These are phyloP conservation scores for Penicillium sp. DNA, from an alignment of 2,329 filamentous ascomycete species.

Conservation along the genomic window DNA sequence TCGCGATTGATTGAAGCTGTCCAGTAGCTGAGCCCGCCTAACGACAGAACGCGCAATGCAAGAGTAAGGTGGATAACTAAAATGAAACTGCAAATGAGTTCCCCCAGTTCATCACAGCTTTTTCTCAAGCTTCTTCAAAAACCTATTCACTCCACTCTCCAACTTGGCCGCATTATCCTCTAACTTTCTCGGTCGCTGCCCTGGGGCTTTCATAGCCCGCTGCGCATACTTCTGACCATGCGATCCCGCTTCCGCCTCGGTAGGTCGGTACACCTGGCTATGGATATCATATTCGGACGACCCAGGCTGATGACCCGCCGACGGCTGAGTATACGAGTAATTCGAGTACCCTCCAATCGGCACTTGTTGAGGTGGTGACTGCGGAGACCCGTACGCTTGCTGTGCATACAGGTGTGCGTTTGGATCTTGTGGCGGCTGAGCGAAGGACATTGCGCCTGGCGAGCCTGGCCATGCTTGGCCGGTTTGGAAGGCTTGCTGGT, in stretches of 20 bases:
- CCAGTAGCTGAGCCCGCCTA: not conserved
- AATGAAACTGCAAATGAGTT: not conserved
- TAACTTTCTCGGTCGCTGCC: slow-evolving; percentile 34
- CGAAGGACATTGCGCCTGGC: slow-evolving; percentile 29
- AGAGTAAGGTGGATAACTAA: not conserved
- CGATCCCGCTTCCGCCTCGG: slow-evolving; percentile 41
- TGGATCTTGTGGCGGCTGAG: slow-evolving; percentile 18
- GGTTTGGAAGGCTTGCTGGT: slow-evolving; percentile 24
- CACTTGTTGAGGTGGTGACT: slow-evolving; percentile 21
- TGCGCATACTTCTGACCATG: slow-evolving; percentile 38
- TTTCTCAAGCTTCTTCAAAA: slow-evolving; percentile 49
- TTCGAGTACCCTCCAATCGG: slow-evolving; percentile 41
- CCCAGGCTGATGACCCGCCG: slow-evolving; percentile 19
- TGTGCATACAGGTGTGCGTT: slow-evolving; percentile 37
- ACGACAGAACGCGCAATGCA: not conserved
- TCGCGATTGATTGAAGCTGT: not conserved
- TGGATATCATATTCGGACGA: slow-evolving; percentile 45
- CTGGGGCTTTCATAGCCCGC: slow-evolving; percentile 33
- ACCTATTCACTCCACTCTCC: slow-evolving; percentile 45
- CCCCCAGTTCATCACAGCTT: slow-evolving; percentile 23
- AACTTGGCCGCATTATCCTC: slow-evolving; percentile 40
- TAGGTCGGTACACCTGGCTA: slow-evolving; percentile 47
- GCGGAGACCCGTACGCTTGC: slow-evolving; percentile 23
- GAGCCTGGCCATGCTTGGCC: slow-evolving; percentile 13
- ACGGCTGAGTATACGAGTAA: slow-evolving; percentile 42